Base-by-base conservation (phyloP, 148 eudicot genomes). In the Diospyros kaki region DNA sequence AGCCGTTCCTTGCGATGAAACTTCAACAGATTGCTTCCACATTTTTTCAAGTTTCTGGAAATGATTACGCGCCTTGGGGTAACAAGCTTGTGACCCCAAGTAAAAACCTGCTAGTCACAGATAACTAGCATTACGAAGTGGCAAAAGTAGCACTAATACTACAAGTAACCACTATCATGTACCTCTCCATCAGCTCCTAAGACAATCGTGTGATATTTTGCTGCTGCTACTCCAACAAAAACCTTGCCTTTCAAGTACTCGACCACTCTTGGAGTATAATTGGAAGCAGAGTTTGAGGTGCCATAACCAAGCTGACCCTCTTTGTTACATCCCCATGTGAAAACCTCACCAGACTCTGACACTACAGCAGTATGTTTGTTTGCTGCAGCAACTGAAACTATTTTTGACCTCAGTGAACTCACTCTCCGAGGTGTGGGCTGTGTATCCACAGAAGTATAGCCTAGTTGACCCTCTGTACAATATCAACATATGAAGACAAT, bases 261-360 rank as follows among this genome's bases (percentile, higher is more conserved):
- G 75, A 96, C 97, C 78, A 89, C 73, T 77, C 98, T 84, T 62
- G 99, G 99, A 44, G 88, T 85, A 79, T 91, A 90, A 80, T 96
- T 93, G 38, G 97, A 96, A 69, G 94, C 88, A 12, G 99, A 96
- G 84, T 93, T 96, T n/a, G 98, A 93, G 40, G 99, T 96, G 51
- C 99, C 99, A 87, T 96, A 96, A 71, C 99, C 99, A 75, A 96
- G 98, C 78, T 96, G 99, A 48, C 99, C 99, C 84, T 96, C 97
- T 86, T 85, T 96, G 79, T 96, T 96, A 84, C 90, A 96, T 58
- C 99, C 99, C 99, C 99, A 96, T 28, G 99, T 91, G 78, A 87
- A 96, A 56, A 96, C 89, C 76, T 96, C 99, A 76, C 99, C 99
- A 44, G 80, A 77, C 69, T 88, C 99, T 55, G 99, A 93, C 76